Base-by-base conservation (phyloP, 495 filamentous ascomycete species). In the Penicillium daleae region DNA sequence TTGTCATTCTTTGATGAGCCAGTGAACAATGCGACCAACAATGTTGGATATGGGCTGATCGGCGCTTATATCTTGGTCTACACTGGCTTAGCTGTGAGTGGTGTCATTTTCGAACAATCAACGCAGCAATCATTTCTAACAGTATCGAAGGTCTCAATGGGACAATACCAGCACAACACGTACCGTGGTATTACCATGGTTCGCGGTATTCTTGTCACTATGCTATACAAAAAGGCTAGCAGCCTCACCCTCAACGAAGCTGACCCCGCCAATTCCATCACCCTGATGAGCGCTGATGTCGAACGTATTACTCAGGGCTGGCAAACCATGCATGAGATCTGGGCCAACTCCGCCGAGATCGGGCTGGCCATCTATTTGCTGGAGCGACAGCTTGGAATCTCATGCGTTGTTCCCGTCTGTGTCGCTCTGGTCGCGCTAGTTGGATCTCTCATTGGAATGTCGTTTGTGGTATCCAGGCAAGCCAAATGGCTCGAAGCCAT, bases 11-110 rank as follows among this genome's bases (percentile, higher is more conserved):
- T 83, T 5, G 59, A 76, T 8, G 66, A 81, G 55, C 76, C 81
- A 5, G 73, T 70, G 0, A 79, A 73, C 24, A 40, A 64, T 8
- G 66, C 60, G 54, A 74, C 75, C 6, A 78, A 68, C 15, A 85
- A 88, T 60, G 61, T 80, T 27, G 85, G 87, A 4, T 87, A 89
- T 67, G 87, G 87, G 3, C 70, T 89, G 54, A 87, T 90, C 59
- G 87, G 85, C n/a, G 88, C 87, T 1, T 86, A 84, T 61, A 66
- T 81, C 21, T 59, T 88, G 6, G 83, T 90, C 0, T 91, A 90
- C 61, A 61, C 77, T 26, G 86, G 87, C 0, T 81, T 90, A 24
- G 87, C 85, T 9, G 78, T 89, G 78, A 83, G 44, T 86, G 81
- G 59, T 52, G 4, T 33, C 2, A 4, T 6, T 2, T 82, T 79